Evolutionary conservation across 148 eudicot species (phyloP), one percentile per base, ranked within the genome.

Genomic region (Rhododendron kiyosumense): DNA sequence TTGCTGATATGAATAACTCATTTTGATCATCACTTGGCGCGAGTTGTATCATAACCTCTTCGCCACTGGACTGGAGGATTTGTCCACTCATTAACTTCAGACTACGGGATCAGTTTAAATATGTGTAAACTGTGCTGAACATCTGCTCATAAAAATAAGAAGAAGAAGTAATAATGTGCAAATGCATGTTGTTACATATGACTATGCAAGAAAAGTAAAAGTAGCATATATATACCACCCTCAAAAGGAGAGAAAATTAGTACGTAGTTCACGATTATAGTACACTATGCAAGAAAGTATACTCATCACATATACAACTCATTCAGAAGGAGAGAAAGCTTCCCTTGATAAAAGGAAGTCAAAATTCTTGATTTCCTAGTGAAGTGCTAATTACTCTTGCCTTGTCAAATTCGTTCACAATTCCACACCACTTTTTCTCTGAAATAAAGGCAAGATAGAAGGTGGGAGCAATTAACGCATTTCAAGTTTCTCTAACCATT

Each of bases 111-210:
- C 59, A 54, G 0, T 54, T 54, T 0, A 17, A 22, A 15, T 54
- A 15, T 1, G 15, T 5, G 3, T 0, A 4, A 54, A 0, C 2
- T 15, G 1, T 1, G 0, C 1, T 54, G 0, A 2, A 54, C 22
- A 17, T 17, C 7, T 0, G 20, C 15, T 3, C 17, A 54, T 17
- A 54, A 13, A 3, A 54, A 3, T 0, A 15, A 36, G 38, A 36
- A 36, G 38, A 54, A 14, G 17, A 3, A 51, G 10, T 63, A 63
- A n/a, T 9, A 63, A 63, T 24, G 71, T 63, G 71, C 71, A 20
- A 59, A 20, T 20, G 6, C 43, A 38, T 38, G 8, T 18, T 18
- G 65, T 22, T 54, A 15, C 20, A 1, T 54, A 54, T 54, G 59
- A 54, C 59, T 22, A 61, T 63, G 71, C 71, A 63, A 63, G 71